Base-by-base conservation (phyloP, 163 green algal genomes). In the Scenedesmus sp. region DNA sequence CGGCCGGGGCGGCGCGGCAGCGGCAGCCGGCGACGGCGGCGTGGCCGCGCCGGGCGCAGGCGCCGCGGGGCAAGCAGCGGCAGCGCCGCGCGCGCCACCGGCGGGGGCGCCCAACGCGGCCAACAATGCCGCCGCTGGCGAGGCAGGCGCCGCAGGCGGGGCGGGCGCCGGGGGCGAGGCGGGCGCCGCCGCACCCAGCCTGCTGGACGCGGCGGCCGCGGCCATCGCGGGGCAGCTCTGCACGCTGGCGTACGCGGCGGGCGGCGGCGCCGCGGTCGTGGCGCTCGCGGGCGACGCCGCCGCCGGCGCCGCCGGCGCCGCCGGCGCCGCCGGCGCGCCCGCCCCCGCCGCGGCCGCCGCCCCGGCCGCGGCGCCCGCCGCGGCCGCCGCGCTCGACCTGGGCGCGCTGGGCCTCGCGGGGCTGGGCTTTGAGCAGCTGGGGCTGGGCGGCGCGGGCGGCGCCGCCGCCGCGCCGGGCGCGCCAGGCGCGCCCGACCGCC, bases 391-490 rank as follows among this genome's bases (percentile, higher is more conserved):
- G 22, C 33, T 77, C 39, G 34, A 77, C 31, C 22, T 77, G 4
- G 56, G 58, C 33, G 36, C 66, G 18, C 36, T 77, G 69, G 69
- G 69, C 45, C 65, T 77, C 47, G 69, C 20, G 2, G 67, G 67
- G 2, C 34, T 76, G 20, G 67, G 67, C 22, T 77, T 67, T 33
- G 42, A 58, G 69, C 39, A 15, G 39, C 39, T 47, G 39, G 6
- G 39, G 7, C 39, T 47, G 69, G 7, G 69, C 54, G 24, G 69
- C 20, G 62, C 34, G 33, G 62, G 62, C 39, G 10, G 34, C 62
- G 1, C 22, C 34, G 47, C 67, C 60, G 34, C 39, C 47, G 7
- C 24, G 64, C n/a, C n/a, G n/a, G n/a, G n/a, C n/a, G n/a, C n/a
- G n/a, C n/a, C n/a, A n/a, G n/a, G n/a, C n/a, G n/a, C n/a, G n/a